Evolutionary conservation across 352 stramenopile species (phyloP).

Genomic region (Globisporangium orthogonon): DNA sequence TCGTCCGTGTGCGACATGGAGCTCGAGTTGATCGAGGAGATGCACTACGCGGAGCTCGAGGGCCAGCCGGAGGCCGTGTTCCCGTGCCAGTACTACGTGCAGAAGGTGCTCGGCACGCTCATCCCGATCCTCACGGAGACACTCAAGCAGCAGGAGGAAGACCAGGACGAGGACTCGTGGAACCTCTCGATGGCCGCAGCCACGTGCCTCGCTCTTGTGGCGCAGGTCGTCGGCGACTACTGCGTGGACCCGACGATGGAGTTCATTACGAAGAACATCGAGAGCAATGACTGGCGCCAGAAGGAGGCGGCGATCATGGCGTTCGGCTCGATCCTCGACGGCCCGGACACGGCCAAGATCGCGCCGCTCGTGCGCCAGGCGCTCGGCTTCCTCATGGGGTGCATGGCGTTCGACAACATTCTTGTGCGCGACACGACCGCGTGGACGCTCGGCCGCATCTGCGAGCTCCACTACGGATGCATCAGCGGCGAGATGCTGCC

Average conservation of each 20-base stretch:
- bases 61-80: conserved; percentile 38
- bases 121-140: conserved; percentile 91
- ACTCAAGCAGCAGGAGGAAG: conserved; percentile 93
- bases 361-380: conserved; percentile 88
- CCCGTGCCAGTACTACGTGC: conserved; percentile 87
- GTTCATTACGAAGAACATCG: conserved; percentile 95
- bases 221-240: conserved; percentile 88
- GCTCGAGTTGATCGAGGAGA: conserved; percentile 91
- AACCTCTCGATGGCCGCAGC: conserved; percentile 93
- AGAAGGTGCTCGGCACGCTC: conserved; percentile 81
- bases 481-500: conserved; percentile 90
- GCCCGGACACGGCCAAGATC: conserved; percentile 89
- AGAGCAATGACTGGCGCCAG: conserved; percentile 91
- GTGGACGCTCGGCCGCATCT: conserved; percentile 95
- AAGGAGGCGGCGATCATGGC: conserved; percentile 97
- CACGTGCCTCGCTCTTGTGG: conserved; percentile 91
- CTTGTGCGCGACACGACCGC: conserved; percentile 96
- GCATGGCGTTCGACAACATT: conserved; percentile 88
- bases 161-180: conserved; percentile 93
- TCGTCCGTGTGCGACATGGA: conserved; percentile 96
- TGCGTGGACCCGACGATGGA: conserved; percentile 90
- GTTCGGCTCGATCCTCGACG: conserved; percentile 95
- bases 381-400: conserved; percentile 90
- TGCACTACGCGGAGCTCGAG: conserved; percentile 74
- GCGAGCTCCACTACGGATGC: conserved; percentile 89